Base-by-base conservation (phyloP, 805 yeast species). In the Candida ascalaphidarum region DNA sequence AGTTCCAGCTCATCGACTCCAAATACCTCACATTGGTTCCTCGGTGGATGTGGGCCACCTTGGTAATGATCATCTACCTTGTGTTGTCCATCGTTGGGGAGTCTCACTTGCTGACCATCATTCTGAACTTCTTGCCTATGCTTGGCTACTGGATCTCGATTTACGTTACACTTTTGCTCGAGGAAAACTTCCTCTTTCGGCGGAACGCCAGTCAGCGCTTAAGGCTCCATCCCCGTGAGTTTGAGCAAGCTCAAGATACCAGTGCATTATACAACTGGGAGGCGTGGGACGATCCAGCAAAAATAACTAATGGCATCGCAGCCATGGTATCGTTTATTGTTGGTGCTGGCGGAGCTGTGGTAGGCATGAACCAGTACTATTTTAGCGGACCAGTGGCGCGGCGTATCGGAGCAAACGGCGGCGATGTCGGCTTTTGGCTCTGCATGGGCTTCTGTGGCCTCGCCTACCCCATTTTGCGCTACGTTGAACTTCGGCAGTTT, bases 1-100 rank as follows among this genome's bases (percentile, higher is more conserved):
- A 53, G 19, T 37, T 55, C 14, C 64, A 56, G 27, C 40, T 56
- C 28, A 46, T 52, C n/a, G 55, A 49, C 23, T 28, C 38, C 5
- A 37, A 34, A 14, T n/a, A n/a, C n/a, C 36, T 57, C 21, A 39
- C 37, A 2, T 5, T 26, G 5, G 37, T 37, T 11, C 39, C 41
- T 2, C 31, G 43, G 11, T 34, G 39, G 33, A 16, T 32, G 7
- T 39, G 43, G 43, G 36, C 41, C 1, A 25, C 28, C 3, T 11
- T 29, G 7, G 26, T 39, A 4, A 30, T 41, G 4, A 28, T 29
- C n/a, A 29, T 34, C 7, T 32, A 25, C 24, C 29, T 39, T 27
- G 32, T 31, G 5, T 18, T 39, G 21, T 37, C 43, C 5, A 21
- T 36, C 11, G 26, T 29, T 3, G 43, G 43, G n/a, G 27, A 27